Evolutionary conservation across 805 yeast genomes (phyloP).

Genomic region (Saccharomycopsis amapae): DNA sequence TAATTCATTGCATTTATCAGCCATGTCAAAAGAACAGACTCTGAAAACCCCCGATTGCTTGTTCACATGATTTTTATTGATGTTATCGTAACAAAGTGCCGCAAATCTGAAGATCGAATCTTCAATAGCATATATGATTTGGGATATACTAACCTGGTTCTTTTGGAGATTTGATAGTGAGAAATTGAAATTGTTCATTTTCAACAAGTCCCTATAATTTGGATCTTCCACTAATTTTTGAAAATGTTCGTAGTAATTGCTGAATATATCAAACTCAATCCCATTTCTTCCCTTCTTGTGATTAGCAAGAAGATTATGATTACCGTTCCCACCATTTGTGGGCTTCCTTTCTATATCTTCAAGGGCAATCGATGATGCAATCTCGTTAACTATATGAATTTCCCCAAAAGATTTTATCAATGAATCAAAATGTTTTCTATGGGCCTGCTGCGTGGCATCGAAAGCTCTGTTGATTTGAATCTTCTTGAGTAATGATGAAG

Average conservation of each 20-base stretch:
- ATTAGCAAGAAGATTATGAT: neutral
- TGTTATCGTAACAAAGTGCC: conserved; percentile 68
- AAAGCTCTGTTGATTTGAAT: conserved; percentile 68
- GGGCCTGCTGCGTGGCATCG: conserved; percentile 82
- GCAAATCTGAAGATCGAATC: conserved; percentile 74
- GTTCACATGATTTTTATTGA: conserved; percentile 50
- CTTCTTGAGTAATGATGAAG: conserved; percentile 59
- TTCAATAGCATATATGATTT: conserved; percentile 51
- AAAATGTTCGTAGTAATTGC: conserved; percentile 17
- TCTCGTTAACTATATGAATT: conserved; percentile 40
- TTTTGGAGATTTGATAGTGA: conserved; percentile 13
- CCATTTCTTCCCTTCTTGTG: conserved; percentile 9
- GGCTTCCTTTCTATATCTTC: conserved; percentile 9
- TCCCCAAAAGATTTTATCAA: conserved; percentile 74
- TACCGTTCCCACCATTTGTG: too few relatives aligned
- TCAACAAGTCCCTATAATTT: conserved; percentile 9
- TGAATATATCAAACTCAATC: conserved; percentile 19
- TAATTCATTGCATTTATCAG: conserved; percentile 80
- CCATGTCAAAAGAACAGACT: conserved; percentile 82
- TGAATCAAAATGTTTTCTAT: conserved; percentile 71
- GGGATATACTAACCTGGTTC: conserved; percentile 34
- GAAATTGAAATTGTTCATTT: conserved; percentile 13
- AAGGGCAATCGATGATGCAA: conserved; percentile 1
- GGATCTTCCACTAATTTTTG: conserved; percentile 10
- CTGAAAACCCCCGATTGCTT: conserved; percentile 89